These are phyloP conservation scores for Lentithecium fluviatile DNA, from an alignment of 495 filamentous ascomycete genomes.

Conservation along the genomic window DNA sequence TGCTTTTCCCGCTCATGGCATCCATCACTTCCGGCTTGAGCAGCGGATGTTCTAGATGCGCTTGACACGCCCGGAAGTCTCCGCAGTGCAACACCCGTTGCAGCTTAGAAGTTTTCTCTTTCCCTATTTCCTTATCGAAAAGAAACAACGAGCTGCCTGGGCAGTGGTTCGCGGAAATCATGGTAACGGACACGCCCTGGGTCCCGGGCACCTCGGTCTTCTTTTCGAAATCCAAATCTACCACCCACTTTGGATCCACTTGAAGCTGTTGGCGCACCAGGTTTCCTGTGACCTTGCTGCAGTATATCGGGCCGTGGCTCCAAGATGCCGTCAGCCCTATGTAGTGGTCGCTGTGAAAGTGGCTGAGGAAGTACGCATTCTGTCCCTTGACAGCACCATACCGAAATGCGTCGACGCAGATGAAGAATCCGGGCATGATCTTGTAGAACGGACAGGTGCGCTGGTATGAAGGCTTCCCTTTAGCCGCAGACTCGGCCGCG, in stretches of 20 bases:
- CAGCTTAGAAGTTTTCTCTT: conserved; percentile 54
- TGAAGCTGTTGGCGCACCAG: conserved; percentile 81
- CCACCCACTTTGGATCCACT: conserved; percentile 82
- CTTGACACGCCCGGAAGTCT: conserved; percentile 86
- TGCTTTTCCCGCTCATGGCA: conserved; percentile 62
- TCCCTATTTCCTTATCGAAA: conserved; percentile 74
- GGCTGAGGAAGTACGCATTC: conserved; percentile 93
- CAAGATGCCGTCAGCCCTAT: conserved; percentile 83
- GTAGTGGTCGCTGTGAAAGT: conserved; percentile 98
- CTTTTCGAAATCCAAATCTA: conserved; percentile 82
- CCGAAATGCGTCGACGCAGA: conserved; percentile 94
- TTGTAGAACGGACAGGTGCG: conserved; percentile 98
- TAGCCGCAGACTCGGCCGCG: conserved; percentile 69
- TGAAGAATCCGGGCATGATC: conserved; percentile 85
- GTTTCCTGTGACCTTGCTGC: conserved; percentile 86
- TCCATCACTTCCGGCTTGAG: conserved; percentile 72
- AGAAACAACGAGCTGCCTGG: conserved; percentile 92
- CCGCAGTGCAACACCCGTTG: conserved; percentile 91
- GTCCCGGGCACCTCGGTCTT: conserved; percentile 76
- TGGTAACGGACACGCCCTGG: conserved; percentile 79
- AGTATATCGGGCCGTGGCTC: conserved; percentile 94
- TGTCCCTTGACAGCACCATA: conserved; percentile 92
- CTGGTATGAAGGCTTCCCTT: conserved; percentile 86
- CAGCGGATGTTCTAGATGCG: conserved; percentile 81
- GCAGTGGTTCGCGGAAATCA: conserved; percentile 97